Evolutionary conservation across 1,139 yeast species (phyloP).

Genomic region (Suhomyces terraborum): DNA sequence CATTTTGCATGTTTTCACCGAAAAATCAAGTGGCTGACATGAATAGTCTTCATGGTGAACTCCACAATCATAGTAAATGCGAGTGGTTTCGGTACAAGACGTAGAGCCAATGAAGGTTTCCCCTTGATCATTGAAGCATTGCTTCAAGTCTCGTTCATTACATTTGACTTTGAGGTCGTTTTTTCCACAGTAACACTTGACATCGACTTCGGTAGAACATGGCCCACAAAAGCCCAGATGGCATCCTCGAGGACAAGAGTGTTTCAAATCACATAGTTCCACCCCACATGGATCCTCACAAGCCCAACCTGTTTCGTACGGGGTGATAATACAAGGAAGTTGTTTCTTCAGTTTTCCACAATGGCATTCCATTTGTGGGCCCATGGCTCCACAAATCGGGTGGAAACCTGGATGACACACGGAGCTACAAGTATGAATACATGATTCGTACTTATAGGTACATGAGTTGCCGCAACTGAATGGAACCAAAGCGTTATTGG

Average conservation of each 20-base stretch:
- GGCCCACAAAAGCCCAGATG: slow-evolving; percentile 82
- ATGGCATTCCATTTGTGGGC: slow-evolving; percentile 66
- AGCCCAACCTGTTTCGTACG: slow-evolving; percentile 65
- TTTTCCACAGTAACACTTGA: slow-evolving; percentile 77
- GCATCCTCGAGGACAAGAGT: slow-evolving; percentile 49
- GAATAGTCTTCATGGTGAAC: slow-evolving; percentile 57
- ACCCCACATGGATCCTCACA: slow-evolving; percentile 63
- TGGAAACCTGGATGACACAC: slow-evolving; percentile 93
- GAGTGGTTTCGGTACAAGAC: slow-evolving; percentile 56
- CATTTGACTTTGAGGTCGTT: slow-evolving; percentile 49
- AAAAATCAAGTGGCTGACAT: slow-evolving; percentile 57
- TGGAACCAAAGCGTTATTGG: slow-evolving; percentile 60
- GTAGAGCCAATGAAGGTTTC: slow-evolving; percentile 63
- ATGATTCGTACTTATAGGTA: slow-evolving; percentile 51
- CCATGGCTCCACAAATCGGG: slow-evolving; percentile 76
- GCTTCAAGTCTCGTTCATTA: slow-evolving; percentile 41
- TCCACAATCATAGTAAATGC: slow-evolving; percentile 62
- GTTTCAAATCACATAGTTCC: slow-evolving; percentile 66
- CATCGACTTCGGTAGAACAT: slow-evolving; percentile 46
- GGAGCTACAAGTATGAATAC: slow-evolving; percentile 75
- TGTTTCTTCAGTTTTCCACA: slow-evolving; percentile 75
- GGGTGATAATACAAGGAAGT: slow-evolving; percentile 72
- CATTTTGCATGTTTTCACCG: slow-evolving; percentile 55
- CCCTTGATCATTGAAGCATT: slow-evolving; percentile 23
- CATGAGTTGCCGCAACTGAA: slow-evolving; percentile 92